Evolutionary conservation across 108 stramenopile genomes (phyloP), one percentile per base, ranked within the genome.

Genomic region (Tribonema minus): DNA sequence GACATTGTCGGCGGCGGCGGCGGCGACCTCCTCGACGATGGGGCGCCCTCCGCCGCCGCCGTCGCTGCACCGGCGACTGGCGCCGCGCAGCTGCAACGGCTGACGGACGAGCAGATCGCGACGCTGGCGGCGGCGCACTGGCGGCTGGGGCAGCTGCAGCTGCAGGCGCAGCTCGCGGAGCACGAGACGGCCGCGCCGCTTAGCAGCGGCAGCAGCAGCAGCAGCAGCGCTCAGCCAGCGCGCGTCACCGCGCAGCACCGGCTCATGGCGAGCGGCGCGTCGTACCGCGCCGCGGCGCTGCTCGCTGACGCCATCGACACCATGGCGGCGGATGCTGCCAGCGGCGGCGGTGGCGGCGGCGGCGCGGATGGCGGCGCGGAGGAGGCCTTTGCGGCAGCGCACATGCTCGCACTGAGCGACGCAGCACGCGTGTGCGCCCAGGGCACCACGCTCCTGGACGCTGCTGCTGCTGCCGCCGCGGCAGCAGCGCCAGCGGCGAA

Each of bases 1-100:
- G 82, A 63, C 37, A 73, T 93, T 3, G 32, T 90, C 27, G 69
- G 76, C 36, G 68, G 61, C 31, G 12, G 31, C 25, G 12, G 64
- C 3, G 70, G n/a, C 28, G 37, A 39, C 20, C 46, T 4, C 6
- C 2, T 0, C 30, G 29, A 23, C 36, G 59, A 40, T 20, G 30
- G 27, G 0, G 26, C 33, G 9, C 6, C 36, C 1, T 1, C 71
- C 60, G 30, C 29, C 29, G 70, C 72, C 6, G 61, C 3, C 3
- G 68, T 0, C 29, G 29, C 31, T 37, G 35, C 36, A 62, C n/a
- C n/a, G n/a, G n/a, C n/a, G n/a, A n/a, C n/a, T n/a, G n/a, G n/a
- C n/a, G n/a, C n/a, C n/a, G n/a, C n/a, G n/a, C n/a, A n/a, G 9
- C 9, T 9, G 9, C 9, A 15, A 54, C 9, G 46, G 46, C 20